Percentiles rank a stretch among this genome's conserved stretches.
Evolutionary conservation across 345 rosid species (phyloP).

Genomic region (Ceriops zippeliana): DNA sequence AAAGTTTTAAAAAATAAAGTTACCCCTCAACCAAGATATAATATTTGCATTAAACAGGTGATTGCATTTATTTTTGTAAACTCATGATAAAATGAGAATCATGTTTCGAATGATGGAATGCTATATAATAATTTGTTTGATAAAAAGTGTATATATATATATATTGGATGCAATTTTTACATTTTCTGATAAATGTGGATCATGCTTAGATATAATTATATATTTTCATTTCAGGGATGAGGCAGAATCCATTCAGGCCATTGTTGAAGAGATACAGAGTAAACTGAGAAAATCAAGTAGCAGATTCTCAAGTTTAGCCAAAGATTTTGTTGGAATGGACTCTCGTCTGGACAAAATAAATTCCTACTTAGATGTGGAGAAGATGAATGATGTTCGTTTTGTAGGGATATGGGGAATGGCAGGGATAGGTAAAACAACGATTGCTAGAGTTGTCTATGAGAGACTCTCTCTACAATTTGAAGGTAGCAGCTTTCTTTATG

Average conservation of each 20-base stretch:
- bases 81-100: no score
- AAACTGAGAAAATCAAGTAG: neutral
- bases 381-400: neutral
- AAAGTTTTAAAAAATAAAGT: no score
- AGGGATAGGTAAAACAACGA: slow-evolving; percentile 21
- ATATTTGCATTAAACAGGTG: neutral
- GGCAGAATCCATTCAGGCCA: neutral
- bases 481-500: slow-evolving; percentile 24
- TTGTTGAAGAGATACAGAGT: slow-evolving; percentile 2
- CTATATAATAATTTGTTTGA: no score
- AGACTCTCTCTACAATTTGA: slow-evolving; percentile 10
- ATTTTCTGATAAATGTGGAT: no score
- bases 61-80: neutral
- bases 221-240: slow-evolving; percentile 2
- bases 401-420: slow-evolving; percentile 26
- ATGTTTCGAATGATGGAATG: no score
- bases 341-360: slow-evolving; percentile 1
- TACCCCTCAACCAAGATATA: neutral
- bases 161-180: no score
- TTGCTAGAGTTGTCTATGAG: slow-evolving; percentile 23
- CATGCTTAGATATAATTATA: neutral
- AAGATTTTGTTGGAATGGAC: slow-evolving; percentile 5
- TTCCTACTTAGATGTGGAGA: neutral
- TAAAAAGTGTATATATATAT: no score
- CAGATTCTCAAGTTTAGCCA: neutral